A percentile compares a stretch with the other conserved stretches of the same genome.
phyloP scores from a whole-genome alignment of 176 grass and related monocot species.

The Oryza nivara region DNA sequence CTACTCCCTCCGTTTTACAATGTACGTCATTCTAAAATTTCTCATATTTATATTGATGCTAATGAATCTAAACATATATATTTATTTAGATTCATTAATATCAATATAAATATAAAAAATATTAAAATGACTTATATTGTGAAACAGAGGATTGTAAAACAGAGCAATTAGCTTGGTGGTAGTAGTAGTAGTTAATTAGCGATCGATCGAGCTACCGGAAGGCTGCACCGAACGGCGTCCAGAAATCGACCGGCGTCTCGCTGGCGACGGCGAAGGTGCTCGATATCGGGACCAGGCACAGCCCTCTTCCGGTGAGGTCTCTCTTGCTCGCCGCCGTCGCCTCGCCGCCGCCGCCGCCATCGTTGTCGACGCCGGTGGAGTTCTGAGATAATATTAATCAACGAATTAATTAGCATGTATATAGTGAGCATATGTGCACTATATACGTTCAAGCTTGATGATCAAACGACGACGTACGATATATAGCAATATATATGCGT shows the following conservation, averaged over 20 bases:
- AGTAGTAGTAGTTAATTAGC: too few relatives aligned
- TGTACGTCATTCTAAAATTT: too few relatives aligned
- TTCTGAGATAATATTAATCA: neutral
- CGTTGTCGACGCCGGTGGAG: neutral
- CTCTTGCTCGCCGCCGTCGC: slow-evolving; percentile 36
- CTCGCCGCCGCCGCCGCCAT: slow-evolving; percentile 28
- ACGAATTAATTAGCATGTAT: neutral
- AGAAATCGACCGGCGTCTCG: slow-evolving; percentile 76
- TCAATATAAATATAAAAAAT: too few relatives aligned
- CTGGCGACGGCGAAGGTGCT: slow-evolving; percentile 80
- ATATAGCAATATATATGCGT: neutral
- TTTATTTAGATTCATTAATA: too few relatives aligned
- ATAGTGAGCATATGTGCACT: neutral
- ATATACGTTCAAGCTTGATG: neutral
- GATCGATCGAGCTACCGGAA: slow-evolving; percentile 58
- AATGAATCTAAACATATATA: too few relatives aligned
- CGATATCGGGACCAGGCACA: slow-evolving; percentile 85
- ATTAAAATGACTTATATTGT: too few relatives aligned
- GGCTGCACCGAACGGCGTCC: slow-evolving; percentile 64
- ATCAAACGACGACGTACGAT: neutral
- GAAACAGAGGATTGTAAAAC: too few relatives aligned
- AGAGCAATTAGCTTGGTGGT: too few relatives aligned
- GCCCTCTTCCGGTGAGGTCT: slow-evolving; percentile 65
- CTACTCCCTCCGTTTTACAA: too few relatives aligned
- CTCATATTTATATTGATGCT: too few relatives aligned